phyloP scores from a whole-genome alignment of 768 basidiomycete genomes.

The Boletus huronensis region DNA sequence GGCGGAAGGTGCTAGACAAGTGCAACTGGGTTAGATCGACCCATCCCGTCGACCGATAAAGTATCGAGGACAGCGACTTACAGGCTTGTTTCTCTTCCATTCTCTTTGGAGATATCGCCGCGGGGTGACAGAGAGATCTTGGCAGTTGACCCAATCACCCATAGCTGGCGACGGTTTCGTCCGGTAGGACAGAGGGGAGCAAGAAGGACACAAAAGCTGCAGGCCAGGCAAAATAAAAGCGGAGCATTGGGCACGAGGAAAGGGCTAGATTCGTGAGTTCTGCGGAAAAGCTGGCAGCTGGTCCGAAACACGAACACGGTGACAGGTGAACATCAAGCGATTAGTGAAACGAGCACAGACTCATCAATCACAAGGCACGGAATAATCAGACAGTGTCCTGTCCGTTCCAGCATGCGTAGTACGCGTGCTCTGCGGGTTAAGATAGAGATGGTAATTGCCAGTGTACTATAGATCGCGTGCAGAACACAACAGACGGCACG shows the following conservation, averaged over 20 bases:
- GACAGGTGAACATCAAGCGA: slow-evolving; percentile 12
- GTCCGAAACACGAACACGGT: slow-evolving; percentile 27
- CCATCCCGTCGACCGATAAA: slow-evolving; percentile 7
- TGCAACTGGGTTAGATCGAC: slow-evolving; percentile 15
- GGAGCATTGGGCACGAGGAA: slow-evolving; percentile 29
- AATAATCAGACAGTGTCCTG: slow-evolving; percentile 8
- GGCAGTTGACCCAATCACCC: slow-evolving; percentile 11
- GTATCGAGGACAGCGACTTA: slow-evolving; percentile 18
- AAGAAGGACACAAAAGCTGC: slow-evolving; percentile 1
- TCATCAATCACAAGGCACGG: slow-evolving; percentile 22
- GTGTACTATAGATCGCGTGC: slow-evolving; percentile 7
- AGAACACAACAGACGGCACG: slow-evolving; percentile 18
- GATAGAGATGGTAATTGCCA: slow-evolving; percentile 7
- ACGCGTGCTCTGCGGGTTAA: slow-evolving; percentile 21
- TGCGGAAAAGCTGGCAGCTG: slow-evolving; percentile 18
- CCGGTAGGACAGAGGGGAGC: slow-evolving; percentile 6
- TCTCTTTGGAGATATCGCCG: slow-evolving; percentile 38
- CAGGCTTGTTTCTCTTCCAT: slow-evolving; percentile 43
- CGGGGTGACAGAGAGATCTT: slow-evolving; percentile 23
- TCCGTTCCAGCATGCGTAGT: slow-evolving; percentile 24
- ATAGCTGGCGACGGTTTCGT: slow-evolving; percentile 4
- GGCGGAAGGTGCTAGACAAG: slow-evolving; percentile 39
- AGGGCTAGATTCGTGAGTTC: slow-evolving; percentile 22
- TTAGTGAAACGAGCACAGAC: slow-evolving; percentile 17
- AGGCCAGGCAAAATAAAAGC: slow-evolving; percentile 22